Evolutionary conservation across 2,329 filamentous ascomycete genomes (phyloP).

Genomic region (Beauveria pseudobassiana): DNA sequence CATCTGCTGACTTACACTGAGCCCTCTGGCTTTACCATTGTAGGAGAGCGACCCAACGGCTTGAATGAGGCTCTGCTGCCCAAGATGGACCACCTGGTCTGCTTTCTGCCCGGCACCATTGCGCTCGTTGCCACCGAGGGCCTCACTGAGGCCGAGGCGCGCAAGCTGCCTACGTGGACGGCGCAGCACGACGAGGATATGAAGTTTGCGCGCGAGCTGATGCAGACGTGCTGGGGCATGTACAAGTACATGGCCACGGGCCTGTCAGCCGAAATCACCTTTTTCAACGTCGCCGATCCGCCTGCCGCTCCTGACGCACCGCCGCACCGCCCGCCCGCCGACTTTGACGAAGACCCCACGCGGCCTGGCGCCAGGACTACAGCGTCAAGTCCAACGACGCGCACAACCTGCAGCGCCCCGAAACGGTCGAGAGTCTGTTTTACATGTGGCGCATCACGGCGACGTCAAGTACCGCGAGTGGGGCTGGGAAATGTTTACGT

Average conservation of each 20-base stretch:
- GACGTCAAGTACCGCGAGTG: slow-evolving; percentile 85
- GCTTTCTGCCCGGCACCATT: slow-evolving; percentile 95
- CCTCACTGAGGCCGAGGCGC: slow-evolving; percentile 65
- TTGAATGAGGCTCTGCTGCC: slow-evolving; percentile 59
- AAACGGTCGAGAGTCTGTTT: slow-evolving; percentile 93
- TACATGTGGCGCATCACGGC: slow-evolving; percentile 98
- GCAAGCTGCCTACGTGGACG: slow-evolving; percentile 64
- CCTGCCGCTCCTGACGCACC: slow-evolving; percentile 52
- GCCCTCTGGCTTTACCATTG: slow-evolving; percentile 73
- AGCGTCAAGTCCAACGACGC: slow-evolving; percentile 71
- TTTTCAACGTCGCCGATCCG: slow-evolving; percentile 70
- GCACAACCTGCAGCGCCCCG: slow-evolving; percentile 91
- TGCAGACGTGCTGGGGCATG: slow-evolving; percentile 97
- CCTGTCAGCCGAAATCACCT: slow-evolving; percentile 88
- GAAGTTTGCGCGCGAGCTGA: slow-evolving; percentile 77
- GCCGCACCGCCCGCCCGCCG: slow-evolving; percentile 38
- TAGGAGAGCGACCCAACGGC: slow-evolving; percentile 77
- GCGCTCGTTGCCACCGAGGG: slow-evolving; percentile 81
- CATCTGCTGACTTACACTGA: slow-evolving; percentile 86
- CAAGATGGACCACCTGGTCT: slow-evolving; percentile 98
- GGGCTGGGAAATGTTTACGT: slow-evolving; percentile 98
- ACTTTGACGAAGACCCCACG: slow-evolving; percentile 45
- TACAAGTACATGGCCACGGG: slow-evolving; percentile 87
- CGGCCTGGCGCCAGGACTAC: slow-evolving; percentile 70
- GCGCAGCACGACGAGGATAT: slow-evolving; percentile 80